Base-by-base conservation (phyloP, 1,284 basidiomycete genomes). In the Austroboletus novae-zelandiae region DNA sequence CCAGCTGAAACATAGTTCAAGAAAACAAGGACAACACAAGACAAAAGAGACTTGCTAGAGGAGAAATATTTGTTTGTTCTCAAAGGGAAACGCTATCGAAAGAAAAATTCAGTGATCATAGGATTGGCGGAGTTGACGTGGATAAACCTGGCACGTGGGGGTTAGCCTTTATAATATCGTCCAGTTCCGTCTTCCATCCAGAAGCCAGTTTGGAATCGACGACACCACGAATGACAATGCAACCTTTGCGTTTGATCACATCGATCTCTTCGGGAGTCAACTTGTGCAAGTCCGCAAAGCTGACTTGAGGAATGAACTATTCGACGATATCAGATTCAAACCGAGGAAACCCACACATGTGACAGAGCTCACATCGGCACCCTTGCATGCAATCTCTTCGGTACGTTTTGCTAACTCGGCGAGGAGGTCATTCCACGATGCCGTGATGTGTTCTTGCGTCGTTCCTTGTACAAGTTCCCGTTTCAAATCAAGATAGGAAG, bases 61-160 rank as follows among this genome's bases (percentile, higher is more conserved):
- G 58, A 81, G 71, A 68, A 84, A 87, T 64, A 89, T 88, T 55
- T 89, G 86, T 55, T 86, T 87, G 58, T 15, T 87, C 70, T 75
- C 59, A 25, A 61, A 73, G 1, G 85, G 83, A 36, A 76, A 56
- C 17, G 83, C 83, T 84, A 44, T 40, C 27, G 17, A 5, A 50
- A 44, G 14, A 15, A 51, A 23, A 3, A 17, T 6, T 47, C 5
- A 45, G 23, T 29, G 7, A 20, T 10, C 5, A 7, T 23, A 4
- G 11, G 5, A 15, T 43, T 25, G 14, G 10, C 2, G 1, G 29
- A 3, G 9, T 23, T n/a, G 40, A 18, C 18, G 23, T 3, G 27
- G 45, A 8, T 32, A 47, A 29, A 23, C 79, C 81, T 80, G 61
- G 77, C 72, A 73, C 73, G 39, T 73, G 71, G 0, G 82, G 80